These are phyloP conservation scores for Solanum aculeatissimum DNA, from an alignment of 305 asterid genomes.

Conservation along the genomic window DNA sequence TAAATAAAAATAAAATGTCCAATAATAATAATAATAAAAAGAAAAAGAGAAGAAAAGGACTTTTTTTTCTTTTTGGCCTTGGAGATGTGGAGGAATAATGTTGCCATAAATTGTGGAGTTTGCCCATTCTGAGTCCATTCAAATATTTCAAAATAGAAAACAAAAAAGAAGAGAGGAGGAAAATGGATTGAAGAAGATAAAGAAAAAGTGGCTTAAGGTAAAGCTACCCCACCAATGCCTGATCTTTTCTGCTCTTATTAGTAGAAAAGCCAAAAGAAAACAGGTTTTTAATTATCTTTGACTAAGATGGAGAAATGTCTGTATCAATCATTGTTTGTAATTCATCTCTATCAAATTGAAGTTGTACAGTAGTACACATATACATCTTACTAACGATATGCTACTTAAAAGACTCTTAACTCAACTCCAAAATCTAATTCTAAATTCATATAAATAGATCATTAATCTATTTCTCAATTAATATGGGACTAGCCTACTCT, in stretches of 20 bases:
- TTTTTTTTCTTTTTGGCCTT: not conserved
- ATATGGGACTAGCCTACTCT: too few relatives aligned
- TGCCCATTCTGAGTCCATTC: not conserved
- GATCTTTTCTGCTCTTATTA: not conserved
- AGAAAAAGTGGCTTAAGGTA: slow-evolving; percentile 20
- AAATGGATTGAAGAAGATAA: slow-evolving; percentile 13
- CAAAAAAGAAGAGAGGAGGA: not conserved
- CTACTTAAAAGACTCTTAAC: too few relatives aligned
- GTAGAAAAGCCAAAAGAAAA: not conserved
- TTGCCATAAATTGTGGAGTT: not conserved
- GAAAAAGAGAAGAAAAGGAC: not conserved
- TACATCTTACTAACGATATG: too few relatives aligned
- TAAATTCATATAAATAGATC: too few relatives aligned
- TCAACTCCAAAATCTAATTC: too few relatives aligned
- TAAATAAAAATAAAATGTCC: not conserved
- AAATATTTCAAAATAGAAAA: not conserved
- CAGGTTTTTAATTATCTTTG: not conserved
- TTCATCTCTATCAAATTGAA: too few relatives aligned
- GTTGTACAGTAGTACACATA: too few relatives aligned
- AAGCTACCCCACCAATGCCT: slow-evolving; percentile 10
- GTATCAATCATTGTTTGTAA: not conserved
- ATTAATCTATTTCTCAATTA: too few relatives aligned
- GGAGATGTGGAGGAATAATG: slow-evolving; percentile 2
- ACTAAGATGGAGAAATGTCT: not conserved
- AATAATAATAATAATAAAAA: not conserved